Evolutionary conservation across 331 rosid species (phyloP), one percentile per base, ranked within the genome.

Genomic region (Rhamnella rubrinervis): DNA sequence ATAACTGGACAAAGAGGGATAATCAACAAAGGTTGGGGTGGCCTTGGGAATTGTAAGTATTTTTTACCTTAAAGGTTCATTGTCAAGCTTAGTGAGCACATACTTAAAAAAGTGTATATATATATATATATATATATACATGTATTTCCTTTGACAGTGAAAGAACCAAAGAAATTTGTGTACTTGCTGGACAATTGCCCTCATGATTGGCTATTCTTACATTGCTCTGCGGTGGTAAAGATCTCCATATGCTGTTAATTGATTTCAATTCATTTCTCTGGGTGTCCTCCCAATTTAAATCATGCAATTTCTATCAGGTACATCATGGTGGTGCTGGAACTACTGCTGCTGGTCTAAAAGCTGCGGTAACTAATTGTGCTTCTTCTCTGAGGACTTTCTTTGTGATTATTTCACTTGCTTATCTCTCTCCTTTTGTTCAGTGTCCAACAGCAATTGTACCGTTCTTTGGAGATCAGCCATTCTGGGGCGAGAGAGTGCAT

Each of bases 241-340:
- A 21, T 77, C 73, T 52, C 68, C 49, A 28, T 11, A 21, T 55
- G 31, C 61, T 68, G 0, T 63, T n/a, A 38, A 51, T 31, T 41
- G n/a, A 70, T 15, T 10, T 15, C 41, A 19, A 44, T 44, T 64
- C 20, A 21, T 15, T 53, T 53, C 25, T 26, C 12, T 37, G 61
- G 6, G 58, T 55, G 47, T 31, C 35, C 70, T 59, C 37, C 13
- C 23, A 44, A 55, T 18, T 31, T 63, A 38, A 69, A 6, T 39
- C 20, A 55, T 59, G 61, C 8, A 60, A 40, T 58, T 59, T 7
- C 7, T 52, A 47, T 31, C 71, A 93, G 98, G 96, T 93, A 65
- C 98, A 93, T 82, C 96, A 93, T 56, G 98, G 98, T 13, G 97
- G 98, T 46, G 97, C 97, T 7, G 97, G 97, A 82, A 91, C 98